Evolutionary conservation across 768 basidiomycete species (phyloP).

Genomic region (Clitopilus passeckerianus): DNA sequence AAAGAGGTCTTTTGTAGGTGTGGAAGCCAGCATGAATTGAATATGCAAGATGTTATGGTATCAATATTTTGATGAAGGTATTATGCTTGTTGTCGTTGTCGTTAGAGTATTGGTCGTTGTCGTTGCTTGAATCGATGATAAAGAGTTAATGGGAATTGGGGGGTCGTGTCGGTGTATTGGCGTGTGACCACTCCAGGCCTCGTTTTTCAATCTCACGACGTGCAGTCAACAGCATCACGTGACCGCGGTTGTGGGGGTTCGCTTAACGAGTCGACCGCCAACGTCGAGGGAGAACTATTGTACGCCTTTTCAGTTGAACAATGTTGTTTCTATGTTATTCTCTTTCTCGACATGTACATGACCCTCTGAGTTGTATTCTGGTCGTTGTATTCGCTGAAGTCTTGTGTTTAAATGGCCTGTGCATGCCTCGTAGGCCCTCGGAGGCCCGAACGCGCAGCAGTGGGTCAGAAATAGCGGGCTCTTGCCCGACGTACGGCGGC

Average conservation of each 20-base stretch:
- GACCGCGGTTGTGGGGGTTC: constrained; percentile 23
- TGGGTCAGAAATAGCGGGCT: no score
- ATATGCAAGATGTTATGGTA: background rate
- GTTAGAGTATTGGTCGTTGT: constrained; percentile 9
- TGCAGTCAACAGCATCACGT: constrained; percentile 41
- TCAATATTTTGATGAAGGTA: constrained; percentile 18
- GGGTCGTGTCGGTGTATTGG: constrained; percentile 11
- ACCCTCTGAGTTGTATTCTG: background rate
- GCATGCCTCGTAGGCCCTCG: background rate
- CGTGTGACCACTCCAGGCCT: constrained; percentile 9
- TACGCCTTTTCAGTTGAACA: background rate
- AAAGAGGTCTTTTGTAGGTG: constrained; percentile 34
- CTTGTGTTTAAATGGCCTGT: background rate
- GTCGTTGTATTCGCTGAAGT: background rate
- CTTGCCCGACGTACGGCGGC: background rate
- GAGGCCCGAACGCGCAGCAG: no score
- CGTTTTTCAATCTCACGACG: constrained; percentile 33
- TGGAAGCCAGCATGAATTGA: constrained; percentile 37
- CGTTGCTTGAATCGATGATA: constrained; percentile 18
- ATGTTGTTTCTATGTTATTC: background rate
- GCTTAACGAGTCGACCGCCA: background rate
- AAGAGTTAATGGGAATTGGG: constrained; percentile 16
- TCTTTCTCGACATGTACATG: no score
- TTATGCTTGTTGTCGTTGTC: constrained; percentile 12
- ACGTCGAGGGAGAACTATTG: background rate